Evolutionary conservation across 176 grass and related monocot genomes (phyloP).

Genomic region (Oryza longistaminata): DNA sequence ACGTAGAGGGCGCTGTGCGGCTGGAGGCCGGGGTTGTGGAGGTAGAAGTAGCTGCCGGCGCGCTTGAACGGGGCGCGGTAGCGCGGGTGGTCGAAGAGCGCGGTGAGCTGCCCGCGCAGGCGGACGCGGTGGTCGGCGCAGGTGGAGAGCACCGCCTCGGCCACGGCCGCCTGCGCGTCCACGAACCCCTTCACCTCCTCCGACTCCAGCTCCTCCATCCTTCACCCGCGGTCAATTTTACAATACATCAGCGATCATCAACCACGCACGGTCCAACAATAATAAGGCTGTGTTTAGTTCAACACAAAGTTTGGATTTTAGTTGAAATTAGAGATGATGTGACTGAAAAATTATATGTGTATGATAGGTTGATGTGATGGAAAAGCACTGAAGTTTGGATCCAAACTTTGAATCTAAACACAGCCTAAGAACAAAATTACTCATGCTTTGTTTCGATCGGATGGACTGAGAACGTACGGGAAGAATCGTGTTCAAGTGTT

Average conservation of each 20-base stretch:
- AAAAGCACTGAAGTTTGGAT: too few species aligned
- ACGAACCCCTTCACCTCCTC: constrained; percentile 76
- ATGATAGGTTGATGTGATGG: too few species aligned
- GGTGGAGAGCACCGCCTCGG: constrained; percentile 56
- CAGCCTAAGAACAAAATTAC: neutral
- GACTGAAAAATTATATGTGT: too few species aligned
- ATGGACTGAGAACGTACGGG: neutral
- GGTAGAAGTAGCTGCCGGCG: constrained; percentile 75
- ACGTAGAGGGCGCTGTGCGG: constrained; percentile 72
- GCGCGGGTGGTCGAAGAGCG: constrained; percentile 79
- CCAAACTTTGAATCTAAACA: too few species aligned
- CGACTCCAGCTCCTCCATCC: constrained; percentile 93
- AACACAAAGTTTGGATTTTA: too few species aligned
- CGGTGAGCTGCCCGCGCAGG: constrained; percentile 62
- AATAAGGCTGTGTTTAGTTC: too few species aligned
- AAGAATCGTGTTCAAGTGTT: neutral
- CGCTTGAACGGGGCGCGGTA: constrained; percentile 84
- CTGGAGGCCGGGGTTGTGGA: constrained; percentile 84
- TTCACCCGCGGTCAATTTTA: constrained; percentile 1
- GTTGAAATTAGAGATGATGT: too few species aligned
- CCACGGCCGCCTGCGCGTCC: constrained; percentile 55
- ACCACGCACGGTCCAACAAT: neutral
- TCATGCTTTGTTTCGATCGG: neutral
- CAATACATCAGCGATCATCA: neutral
- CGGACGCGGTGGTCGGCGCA: constrained; percentile 64